Evolutionary conservation across 805 yeast species (phyloP), one percentile per base, ranked within the genome.

Genomic region (Metschnikowia hibisci): DNA sequence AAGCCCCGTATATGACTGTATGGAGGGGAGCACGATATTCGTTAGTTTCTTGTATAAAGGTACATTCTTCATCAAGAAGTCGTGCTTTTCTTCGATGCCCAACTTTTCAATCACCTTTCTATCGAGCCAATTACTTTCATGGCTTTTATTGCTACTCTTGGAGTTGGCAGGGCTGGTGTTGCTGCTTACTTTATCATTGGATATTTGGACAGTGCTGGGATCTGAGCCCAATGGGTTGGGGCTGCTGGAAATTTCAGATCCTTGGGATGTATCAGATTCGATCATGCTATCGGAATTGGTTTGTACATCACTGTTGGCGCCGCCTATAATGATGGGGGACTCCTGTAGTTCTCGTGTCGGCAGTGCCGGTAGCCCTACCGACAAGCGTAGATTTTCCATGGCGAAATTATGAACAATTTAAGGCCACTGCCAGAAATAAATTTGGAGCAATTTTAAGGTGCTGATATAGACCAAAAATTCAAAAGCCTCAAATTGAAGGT

Each of bases 61-160:
- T 4, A 47, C 37, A 20, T 40, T 13, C 20, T 45, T 35, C 28
- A 42, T 27, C 13, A 50, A 31, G 39, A 43, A 34, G 8, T 43
- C 51, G 26, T 50, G 52, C 4, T 46, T 46, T 22, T 49, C 47
- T 22, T 50, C 55, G 18, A 52, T 47, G 14, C 55, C 53, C 12
- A 51, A 31, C 22, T 45, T 48, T 29, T 51, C 53, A 15, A 50
- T 26, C 13, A 49, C 40, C 14, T 22, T 28, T 10, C 29, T 37
- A 13, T 37, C 40, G 8, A 37, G 33, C 33, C 40, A 42, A 14
- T 32, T 40, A 11, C 22, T 37, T 16, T 28, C 40, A 10, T 27
- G 25, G n/a, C 39, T 23, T 35, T 27, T 35, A 15, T 10, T n/a
- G 15, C n/a, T n/a, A 9, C 11, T n/a, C 13, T 35, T 26, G 18